Evolutionary conservation across 148 eudicot species (phyloP).

Genomic region (Chenopodium quinoa): DNA sequence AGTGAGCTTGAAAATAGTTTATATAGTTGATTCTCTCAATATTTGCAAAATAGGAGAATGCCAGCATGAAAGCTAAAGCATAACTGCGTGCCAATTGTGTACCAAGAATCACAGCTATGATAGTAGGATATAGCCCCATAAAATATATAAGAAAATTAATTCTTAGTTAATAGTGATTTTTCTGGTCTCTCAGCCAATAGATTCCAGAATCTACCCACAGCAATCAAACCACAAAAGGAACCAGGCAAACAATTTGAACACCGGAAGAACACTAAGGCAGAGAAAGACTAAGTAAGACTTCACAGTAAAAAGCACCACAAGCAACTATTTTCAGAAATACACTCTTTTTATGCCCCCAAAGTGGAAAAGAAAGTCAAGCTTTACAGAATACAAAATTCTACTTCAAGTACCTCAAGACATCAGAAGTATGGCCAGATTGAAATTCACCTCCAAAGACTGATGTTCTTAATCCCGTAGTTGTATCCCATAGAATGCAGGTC

Average conservation of each 20-base stretch:
- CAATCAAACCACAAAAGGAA: background rate
- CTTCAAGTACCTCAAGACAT: constrained; percentile 68
- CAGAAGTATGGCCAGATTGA: constrained; percentile 95
- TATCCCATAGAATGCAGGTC: constrained; percentile 95
- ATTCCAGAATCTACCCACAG: background rate
- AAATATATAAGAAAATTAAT: background rate
- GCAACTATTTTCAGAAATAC: background rate
- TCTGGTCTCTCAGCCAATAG: background rate
- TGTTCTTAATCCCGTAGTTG: constrained; percentile 86
- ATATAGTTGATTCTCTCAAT: background rate
- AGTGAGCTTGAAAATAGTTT: background rate
- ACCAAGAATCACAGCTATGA: background rate
- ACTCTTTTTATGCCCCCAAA: background rate
- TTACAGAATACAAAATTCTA: background rate
- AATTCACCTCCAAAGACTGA: constrained; percentile 99
- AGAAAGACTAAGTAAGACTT: background rate
- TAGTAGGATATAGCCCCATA: background rate
- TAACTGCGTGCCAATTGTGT: background rate
- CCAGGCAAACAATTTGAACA: background rate
- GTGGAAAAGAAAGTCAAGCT: background rate
- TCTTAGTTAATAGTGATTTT: background rate
- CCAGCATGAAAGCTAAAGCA: background rate
- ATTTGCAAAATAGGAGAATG: background rate
- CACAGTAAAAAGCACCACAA: background rate
- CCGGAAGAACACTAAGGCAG: background rate